phyloP scores from a whole-genome alignment of 495 filamentous ascomycete species.

The Aspergillus mulundensis region DNA sequence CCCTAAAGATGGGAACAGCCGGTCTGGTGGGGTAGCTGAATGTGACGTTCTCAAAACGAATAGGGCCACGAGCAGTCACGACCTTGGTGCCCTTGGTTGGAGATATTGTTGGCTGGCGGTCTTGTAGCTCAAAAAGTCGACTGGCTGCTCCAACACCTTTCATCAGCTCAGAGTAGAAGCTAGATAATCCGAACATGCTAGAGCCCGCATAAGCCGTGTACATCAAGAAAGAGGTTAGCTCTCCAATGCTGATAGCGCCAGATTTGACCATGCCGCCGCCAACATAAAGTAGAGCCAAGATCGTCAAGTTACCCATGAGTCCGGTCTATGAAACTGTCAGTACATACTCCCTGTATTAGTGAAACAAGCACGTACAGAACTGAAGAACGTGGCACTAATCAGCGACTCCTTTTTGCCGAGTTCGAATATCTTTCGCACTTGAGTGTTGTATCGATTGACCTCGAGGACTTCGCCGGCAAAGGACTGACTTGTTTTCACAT shows the following conservation, averaged over 20 bases:
- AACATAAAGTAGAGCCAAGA: conserved; percentile 85
- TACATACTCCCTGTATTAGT: not conserved
- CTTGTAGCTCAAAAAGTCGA: conserved; percentile 92
- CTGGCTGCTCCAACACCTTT: conserved; percentile 95
- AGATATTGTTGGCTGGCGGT: conserved; percentile 80
- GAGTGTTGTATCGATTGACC: conserved; percentile 82
- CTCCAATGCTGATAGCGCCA: conserved; percentile 83
- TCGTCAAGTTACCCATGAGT: conserved; percentile 91
- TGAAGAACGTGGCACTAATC: conserved; percentile 89
- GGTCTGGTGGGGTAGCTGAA: conserved; percentile 92
- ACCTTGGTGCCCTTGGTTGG: conserved; percentile 77
- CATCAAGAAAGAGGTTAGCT: conserved; percentile 97
- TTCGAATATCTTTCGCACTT: conserved; percentile 85
- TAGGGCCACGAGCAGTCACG: conserved; percentile 75
- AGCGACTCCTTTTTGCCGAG: conserved; percentile 82
- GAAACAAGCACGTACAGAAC: conserved; percentile 44
- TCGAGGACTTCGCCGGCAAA: conserved; percentile 92
- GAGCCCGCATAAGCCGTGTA: conserved; percentile 91
- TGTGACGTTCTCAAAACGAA: conserved; percentile 75
- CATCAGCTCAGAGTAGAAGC: conserved; percentile 98
- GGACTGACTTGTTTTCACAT: conserved; percentile 91
- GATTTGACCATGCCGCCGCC: conserved; percentile 85
- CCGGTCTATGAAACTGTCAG: conserved; percentile 54
- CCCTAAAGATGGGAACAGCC: conserved; percentile 84
- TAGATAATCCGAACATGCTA: conserved; percentile 86